These are phyloP conservation scores for Pleurotus salmoneostramineus DNA, from an alignment of 768 basidiomycete genomes.

Conservation along the genomic window DNA sequence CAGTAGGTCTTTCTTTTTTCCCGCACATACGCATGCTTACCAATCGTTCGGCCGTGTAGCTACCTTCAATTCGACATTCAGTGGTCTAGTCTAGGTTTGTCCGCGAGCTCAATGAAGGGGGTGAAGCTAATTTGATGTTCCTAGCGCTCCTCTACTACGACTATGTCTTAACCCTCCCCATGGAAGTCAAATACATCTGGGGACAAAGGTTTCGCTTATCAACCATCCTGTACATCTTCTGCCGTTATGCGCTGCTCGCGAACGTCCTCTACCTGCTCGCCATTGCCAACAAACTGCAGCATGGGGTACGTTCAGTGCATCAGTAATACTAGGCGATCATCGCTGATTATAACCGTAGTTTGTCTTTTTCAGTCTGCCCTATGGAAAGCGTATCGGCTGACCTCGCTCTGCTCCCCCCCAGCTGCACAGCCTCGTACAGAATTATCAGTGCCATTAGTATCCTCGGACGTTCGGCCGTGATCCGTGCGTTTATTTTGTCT, in stretches of 20 bases:
- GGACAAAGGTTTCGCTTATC: constrained; percentile 19
- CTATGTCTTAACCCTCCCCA: constrained; percentile 25
- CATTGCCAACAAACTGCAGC: constrained; percentile 16
- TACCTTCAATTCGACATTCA: constrained; percentile 18
- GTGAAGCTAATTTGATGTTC: not conserved
- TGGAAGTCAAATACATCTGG: constrained; percentile 30
- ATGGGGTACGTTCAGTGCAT: constrained; percentile 11
- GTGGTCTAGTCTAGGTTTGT: constrained; percentile 17
- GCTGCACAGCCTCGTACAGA: constrained; percentile 23
- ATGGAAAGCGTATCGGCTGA: not conserved
- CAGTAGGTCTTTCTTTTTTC: constrained; percentile 2
- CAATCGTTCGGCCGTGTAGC: constrained; percentile 6
- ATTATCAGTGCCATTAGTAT: constrained; percentile 24
- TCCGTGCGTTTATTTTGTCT: constrained; percentile 12
- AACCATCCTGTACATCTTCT: constrained; percentile 26
- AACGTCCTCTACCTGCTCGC: constrained; percentile 28
- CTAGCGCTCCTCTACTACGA: constrained; percentile 28
- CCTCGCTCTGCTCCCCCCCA: not conserved
- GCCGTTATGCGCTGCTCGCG: constrained; percentile 28
- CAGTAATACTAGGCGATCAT: not conserved
- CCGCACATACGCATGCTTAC: not conserved
- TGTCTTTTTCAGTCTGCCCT: not conserved
- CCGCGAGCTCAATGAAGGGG: no score
- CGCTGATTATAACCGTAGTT: not conserved
- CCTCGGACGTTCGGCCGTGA: constrained; percentile 21